phyloP scores from a whole-genome alignment of 768 basidiomycete genomes.

The Phanerochaete carnosa region DNA sequence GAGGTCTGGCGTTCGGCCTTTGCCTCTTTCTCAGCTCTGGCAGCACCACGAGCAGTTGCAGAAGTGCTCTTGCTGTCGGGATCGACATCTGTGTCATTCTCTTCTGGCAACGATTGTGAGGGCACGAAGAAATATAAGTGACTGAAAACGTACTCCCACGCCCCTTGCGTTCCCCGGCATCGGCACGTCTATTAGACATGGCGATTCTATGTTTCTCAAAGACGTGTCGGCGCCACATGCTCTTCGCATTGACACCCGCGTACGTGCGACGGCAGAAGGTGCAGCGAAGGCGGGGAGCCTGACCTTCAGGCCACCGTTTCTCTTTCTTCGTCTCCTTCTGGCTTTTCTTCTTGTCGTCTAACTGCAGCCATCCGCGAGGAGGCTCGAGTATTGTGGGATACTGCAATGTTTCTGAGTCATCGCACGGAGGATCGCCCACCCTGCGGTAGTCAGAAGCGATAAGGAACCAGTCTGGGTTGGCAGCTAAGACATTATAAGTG shows the following conservation, averaged over 20 bases:
- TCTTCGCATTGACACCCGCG: slow-evolving; percentile 85
- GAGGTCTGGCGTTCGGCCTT: neutral
- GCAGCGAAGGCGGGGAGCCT: slow-evolving; percentile 76
- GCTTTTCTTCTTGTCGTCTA: slow-evolving; percentile 77
- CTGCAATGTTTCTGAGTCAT: slow-evolving; percentile 51
- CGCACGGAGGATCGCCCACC: slow-evolving; percentile 29
- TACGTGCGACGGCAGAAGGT: slow-evolving; percentile 84
- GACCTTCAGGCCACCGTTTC: slow-evolving; percentile 65
- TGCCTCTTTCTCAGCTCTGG: slow-evolving; percentile 6
- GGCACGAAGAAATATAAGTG: neutral
- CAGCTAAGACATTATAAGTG: slow-evolving; percentile 67
- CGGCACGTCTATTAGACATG: slow-evolving; percentile 76
- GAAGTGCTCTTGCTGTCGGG: slow-evolving; percentile 32
- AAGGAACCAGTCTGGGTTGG: slow-evolving; percentile 79
- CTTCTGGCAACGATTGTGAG: slow-evolving; percentile 38
- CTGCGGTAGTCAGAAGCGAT: slow-evolving; percentile 63
- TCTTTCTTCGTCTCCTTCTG: slow-evolving; percentile 48
- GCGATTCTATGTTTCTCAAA: slow-evolving; percentile 90
- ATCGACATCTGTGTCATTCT: slow-evolving; percentile 33
- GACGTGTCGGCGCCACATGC: slow-evolving; percentile 88
- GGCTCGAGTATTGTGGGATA: slow-evolving; percentile 81
- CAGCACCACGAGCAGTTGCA: slow-evolving; percentile 26
- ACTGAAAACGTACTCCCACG: slow-evolving; percentile 45
- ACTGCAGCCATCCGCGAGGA: slow-evolving; percentile 72
- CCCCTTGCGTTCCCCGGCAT: slow-evolving; percentile 52